These are phyloP conservation scores for Neopestalotiopsis sp. DNA, from an alignment of 2,329 filamentous ascomycete species.

Conservation along the genomic window DNA sequence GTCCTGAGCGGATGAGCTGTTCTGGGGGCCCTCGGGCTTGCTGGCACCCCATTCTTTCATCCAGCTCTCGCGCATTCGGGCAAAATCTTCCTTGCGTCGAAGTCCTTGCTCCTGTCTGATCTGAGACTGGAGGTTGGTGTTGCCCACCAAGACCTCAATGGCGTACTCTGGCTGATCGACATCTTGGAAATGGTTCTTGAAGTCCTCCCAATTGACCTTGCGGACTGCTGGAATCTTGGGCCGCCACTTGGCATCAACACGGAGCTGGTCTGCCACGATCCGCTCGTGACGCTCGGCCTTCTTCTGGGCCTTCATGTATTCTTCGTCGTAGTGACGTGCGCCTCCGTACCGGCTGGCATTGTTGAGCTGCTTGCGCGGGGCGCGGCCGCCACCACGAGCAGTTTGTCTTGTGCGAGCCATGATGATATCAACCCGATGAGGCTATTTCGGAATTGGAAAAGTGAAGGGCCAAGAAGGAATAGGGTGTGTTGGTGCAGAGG, in stretches of 20 bases:
- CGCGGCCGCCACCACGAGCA: slow-evolving; percentile 11
- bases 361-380: background rate
- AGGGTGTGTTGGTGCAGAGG: background rate
- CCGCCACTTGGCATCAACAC: slow-evolving; percentile 44
- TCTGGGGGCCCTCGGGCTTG: slow-evolving; percentile 18
- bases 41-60: slow-evolving; percentile 25
- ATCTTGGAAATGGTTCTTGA: slow-evolving; percentile 47
- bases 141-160: slow-evolving; percentile 44
- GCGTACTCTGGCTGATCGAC: slow-evolving; percentile 42
- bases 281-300: slow-evolving; percentile 44
- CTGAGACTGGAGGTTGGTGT: slow-evolving; percentile 3
- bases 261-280: slow-evolving; percentile 41
- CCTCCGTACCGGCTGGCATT: background rate
- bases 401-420: slow-evolving; percentile 12
- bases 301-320: slow-evolving; percentile 39
- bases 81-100: slow-evolving; percentile 43
- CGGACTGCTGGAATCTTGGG: slow-evolving; percentile 47
- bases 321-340: slow-evolving; percentile 30
- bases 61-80: slow-evolving; percentile 40
- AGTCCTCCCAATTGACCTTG: slow-evolving; percentile 48
- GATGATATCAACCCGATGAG: background rate
- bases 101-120: slow-evolving; percentile 12
- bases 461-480: background rate
- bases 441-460: background rate
- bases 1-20: slow-evolving; percentile 26